A percentile compares a stretch with the other conserved stretches of the same genome.
Conservation (phyloP, 1,139 yeast genomes). For the Candida tetrigidarum region DNA sequence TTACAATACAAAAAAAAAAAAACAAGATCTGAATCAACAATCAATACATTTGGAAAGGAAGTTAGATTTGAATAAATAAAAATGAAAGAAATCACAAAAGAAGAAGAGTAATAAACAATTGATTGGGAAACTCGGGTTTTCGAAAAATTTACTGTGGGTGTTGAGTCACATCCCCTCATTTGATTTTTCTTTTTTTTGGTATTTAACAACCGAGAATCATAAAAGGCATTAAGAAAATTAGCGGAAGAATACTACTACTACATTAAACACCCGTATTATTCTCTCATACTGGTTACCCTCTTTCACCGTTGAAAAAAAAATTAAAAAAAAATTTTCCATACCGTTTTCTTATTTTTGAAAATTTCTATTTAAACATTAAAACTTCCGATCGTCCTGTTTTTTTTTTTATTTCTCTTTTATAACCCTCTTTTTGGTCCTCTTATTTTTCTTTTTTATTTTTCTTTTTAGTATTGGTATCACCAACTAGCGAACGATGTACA, state of each 20-base stretch:
- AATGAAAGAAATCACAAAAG: not conserved
- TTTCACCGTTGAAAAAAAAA: not conserved
- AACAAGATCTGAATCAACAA: too few relatives aligned
- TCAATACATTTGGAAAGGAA: too few relatives aligned
- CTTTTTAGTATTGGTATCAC: not conserved
- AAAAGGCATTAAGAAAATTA: not conserved
- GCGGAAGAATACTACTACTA: not conserved
- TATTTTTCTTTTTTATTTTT: not conserved
- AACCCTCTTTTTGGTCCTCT: not conserved
- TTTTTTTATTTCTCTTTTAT: not conserved
- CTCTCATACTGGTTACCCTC: too few relatives aligned
- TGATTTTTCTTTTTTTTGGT: not conserved
- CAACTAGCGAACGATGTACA: slow-evolving; percentile 14
- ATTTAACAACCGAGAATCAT: not conserved
- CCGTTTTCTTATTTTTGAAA: not conserved
- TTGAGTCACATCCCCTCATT: not conserved
- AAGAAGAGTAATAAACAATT: not conserved
- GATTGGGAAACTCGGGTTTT: not conserved
- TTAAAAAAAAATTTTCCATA: not conserved
- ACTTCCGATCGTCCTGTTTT: not conserved
- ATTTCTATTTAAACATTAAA: not conserved
- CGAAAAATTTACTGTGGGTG: too few relatives aligned
- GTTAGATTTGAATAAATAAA: too few relatives aligned
- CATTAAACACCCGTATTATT: not conserved
- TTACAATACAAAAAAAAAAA: too few relatives aligned